A percentile compares a stretch with the other conserved stretches of the same genome.
phyloP scores from a whole-genome alignment of 2,329 filamentous ascomycete species.

The Rachicladosporium sp. region DNA sequence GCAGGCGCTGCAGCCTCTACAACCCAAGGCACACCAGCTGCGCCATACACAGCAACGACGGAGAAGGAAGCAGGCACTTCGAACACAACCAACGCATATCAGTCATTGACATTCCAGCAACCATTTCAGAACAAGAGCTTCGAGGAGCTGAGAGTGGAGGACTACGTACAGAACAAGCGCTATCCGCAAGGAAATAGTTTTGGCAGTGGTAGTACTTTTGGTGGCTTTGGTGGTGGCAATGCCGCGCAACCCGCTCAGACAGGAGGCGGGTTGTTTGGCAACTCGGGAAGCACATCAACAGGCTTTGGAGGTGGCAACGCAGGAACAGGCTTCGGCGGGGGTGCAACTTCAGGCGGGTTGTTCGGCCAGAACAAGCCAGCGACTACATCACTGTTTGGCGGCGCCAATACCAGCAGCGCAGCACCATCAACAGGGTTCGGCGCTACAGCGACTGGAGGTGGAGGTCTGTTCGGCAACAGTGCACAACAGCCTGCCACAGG shows the following conservation, averaged over 20 bases:
- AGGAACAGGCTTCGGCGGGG: conserved; percentile 38
- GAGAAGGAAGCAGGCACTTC: conserved; percentile 60
- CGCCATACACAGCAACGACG: conserved; percentile 53
- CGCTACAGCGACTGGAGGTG: conserved; percentile 21
- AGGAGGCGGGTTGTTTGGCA: conserved; percentile 20
- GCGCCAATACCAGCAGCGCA: conserved; percentile 21
- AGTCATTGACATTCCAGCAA: conserved; percentile 67
- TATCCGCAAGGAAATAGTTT: conserved; percentile 77
- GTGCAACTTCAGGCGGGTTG: conserved; percentile 9
- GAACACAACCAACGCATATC: conserved; percentile 53
- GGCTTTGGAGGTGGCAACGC: conserved; percentile 13
- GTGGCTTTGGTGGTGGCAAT: conserved; percentile 31
- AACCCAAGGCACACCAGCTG: conserved; percentile 52
- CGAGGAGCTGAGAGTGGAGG: conserved; percentile 55
- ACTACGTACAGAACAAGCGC: conserved; percentile 77
- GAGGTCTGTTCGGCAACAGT: conserved; percentile 20
- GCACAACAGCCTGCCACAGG: conserved; percentile 6
- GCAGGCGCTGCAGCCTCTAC: conserved; percentile 37
- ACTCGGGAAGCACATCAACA: conserved; percentile 19
- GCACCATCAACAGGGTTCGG: conserved; percentile 15
- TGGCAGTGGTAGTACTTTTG: conserved; percentile 50
- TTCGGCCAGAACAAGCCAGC: conserved; percentile 27
- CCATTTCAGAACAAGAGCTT: conserved; percentile 81
- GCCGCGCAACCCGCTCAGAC: conserved; percentile 20
- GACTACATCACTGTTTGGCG: conserved; percentile 10